phyloP scores from a whole-genome alignment of 164 flowering plant species.

The grape (Vitis vinifera) region DNA sequence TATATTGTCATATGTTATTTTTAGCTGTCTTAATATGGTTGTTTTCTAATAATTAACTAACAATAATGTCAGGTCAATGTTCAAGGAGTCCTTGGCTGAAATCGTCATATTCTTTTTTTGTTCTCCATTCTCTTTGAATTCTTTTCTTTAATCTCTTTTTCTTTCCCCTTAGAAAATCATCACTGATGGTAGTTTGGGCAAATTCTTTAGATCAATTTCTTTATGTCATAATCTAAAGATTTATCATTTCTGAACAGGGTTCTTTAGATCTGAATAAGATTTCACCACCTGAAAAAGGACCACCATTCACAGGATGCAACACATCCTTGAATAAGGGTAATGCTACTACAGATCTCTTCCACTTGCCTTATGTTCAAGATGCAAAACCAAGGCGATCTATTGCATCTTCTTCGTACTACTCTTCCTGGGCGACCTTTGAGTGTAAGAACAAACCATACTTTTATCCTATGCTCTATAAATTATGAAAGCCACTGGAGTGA shows the following conservation, averaged over 20 bases:
- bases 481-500: too few species aligned
- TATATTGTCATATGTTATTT: background rate
- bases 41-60: too few species aligned
- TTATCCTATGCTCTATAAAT: background rate
- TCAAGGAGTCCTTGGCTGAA: background rate
- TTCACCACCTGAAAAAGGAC: constrained; percentile 4
- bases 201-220: background rate
- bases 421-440: constrained; percentile 37
- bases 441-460: constrained; percentile 22
- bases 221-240: background rate
- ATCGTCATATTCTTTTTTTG: background rate
- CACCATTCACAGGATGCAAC: background rate
- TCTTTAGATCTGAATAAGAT: constrained; percentile 24
- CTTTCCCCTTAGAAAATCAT: too few species aligned
- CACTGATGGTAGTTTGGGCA: background rate
- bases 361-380: constrained; percentile 6
- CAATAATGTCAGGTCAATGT: background rate
- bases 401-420: constrained; percentile 10
- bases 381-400: background rate
- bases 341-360: constrained; percentile 11
- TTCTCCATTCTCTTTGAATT: background rate
- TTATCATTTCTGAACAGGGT: constrained; percentile 10
- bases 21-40: background rate
- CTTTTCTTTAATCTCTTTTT: background rate
- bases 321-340: constrained; percentile 8